A percentile compares a stretch with the other conserved stretches of the same genome.
Evolutionary conservation across 2,329 filamentous ascomycete genomes (phyloP).

Genomic region (Allantophomopsis lycopodina): DNA sequence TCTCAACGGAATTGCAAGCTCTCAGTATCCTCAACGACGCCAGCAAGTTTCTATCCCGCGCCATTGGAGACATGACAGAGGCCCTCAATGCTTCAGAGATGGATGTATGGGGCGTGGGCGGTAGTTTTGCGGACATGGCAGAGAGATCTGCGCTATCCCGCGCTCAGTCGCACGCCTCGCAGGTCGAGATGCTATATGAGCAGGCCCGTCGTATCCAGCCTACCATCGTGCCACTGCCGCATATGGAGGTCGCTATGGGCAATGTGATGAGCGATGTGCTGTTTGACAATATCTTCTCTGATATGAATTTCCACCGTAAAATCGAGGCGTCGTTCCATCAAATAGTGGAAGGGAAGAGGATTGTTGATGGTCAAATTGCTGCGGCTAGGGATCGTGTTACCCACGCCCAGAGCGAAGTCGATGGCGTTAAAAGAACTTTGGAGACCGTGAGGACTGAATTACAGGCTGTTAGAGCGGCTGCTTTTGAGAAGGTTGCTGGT

Average conservation of each 20-base stretch:
- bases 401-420: constrained; percentile 15
- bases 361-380: constrained; percentile 18
- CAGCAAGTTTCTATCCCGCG: constrained; percentile 19
- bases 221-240: constrained; percentile 21
- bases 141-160: constrained; percentile 35
- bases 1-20: constrained; percentile 27
- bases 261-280: constrained; percentile 34
- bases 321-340: constrained; percentile 28
- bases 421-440: constrained; percentile 18
- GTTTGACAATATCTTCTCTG: constrained; percentile 40
- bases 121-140: constrained; percentile 33
- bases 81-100: constrained; percentile 25
- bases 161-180: constrained; percentile 27
- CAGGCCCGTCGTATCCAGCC: constrained; percentile 27
- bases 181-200: constrained; percentile 24
- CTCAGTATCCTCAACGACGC: constrained; percentile 25
- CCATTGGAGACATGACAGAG: constrained; percentile 24
- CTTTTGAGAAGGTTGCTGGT: constrained; percentile 22
- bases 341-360: constrained; percentile 20
- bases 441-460: constrained; percentile 22
- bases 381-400: constrained; percentile 18
- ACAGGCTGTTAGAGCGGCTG: constrained; percentile 28
- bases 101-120: constrained; percentile 34
- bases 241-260: constrained; percentile 28
- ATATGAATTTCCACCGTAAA: constrained; percentile 36